Evolutionary conservation across 805 yeast species (phyloP).

Genomic region (Myxozyma sirexii): DNA sequence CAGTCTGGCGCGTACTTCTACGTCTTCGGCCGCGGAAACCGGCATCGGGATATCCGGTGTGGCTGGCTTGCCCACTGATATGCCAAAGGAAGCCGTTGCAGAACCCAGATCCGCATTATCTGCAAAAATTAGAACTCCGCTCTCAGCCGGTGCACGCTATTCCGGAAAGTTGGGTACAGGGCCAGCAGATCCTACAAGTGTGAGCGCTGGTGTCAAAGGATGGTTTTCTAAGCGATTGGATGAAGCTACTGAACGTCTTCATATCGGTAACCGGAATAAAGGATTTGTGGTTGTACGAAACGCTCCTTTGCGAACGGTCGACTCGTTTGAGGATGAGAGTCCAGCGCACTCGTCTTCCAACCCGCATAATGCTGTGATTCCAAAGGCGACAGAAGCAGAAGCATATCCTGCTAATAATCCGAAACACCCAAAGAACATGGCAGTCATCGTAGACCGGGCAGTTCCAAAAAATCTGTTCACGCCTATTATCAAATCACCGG

Average conservation of each 20-base stretch:
- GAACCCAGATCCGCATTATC: background rate
- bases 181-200: constrained; percentile 38
- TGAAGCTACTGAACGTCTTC: constrained; percentile 13
- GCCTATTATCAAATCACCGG: constrained; percentile 30
- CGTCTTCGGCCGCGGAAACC: background rate
- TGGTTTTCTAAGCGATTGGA: constrained; percentile 31
- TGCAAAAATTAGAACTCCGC: constrained; percentile 28
- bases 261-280: constrained; percentile 11
- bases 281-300: constrained; percentile 38
- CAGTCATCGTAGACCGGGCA: constrained; percentile 15
- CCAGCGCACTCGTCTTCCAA: no score
- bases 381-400: no score
- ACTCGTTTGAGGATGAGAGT: background rate
- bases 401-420: background rate
- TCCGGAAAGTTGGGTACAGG: constrained; percentile 36
- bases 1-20: background rate
- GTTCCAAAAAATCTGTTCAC: constrained; percentile 30
- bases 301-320: constrained; percentile 27
- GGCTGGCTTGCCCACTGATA: background rate
- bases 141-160: constrained; percentile 23
- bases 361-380: no score
- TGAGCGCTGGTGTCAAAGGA: constrained; percentile 36
- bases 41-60: background rate
- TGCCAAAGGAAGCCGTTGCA: background rate
- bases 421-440: background rate